Conservation (phyloP, 2,329 filamentous ascomycete species). For the Ilyonectria robusta region DNA sequence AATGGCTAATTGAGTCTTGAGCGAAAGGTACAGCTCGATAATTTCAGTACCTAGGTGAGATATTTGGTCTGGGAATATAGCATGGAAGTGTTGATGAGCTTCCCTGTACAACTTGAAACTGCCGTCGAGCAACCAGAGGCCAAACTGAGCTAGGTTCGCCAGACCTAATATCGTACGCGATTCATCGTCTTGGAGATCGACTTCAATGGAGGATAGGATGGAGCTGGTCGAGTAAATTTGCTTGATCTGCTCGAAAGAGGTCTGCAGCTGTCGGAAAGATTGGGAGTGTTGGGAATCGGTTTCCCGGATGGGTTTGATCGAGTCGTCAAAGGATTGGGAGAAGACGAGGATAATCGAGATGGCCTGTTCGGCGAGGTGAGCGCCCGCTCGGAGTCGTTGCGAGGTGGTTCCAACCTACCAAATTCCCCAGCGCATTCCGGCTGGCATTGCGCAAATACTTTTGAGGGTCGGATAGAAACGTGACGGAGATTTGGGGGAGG, state of each 20-base stretch:
- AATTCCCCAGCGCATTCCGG: constrained; percentile 57
- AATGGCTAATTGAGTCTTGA: constrained; percentile 68
- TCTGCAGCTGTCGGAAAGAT: constrained; percentile 51
- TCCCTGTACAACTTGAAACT: constrained; percentile 57
- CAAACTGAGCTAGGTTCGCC: constrained; percentile 65
- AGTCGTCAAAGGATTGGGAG: constrained; percentile 56
- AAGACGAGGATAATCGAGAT: constrained; percentile 57
- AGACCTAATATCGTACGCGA: constrained; percentile 58
- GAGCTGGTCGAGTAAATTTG: constrained; percentile 52
- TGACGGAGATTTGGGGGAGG: constrained; percentile 45
- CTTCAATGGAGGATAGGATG: constrained; percentile 53
- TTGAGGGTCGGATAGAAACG: constrained; percentile 55
- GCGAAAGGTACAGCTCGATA: constrained; percentile 60
- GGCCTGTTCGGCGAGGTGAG: constrained; percentile 49
- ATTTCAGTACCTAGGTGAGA: constrained; percentile 61
- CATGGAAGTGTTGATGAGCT: constrained; percentile 62
- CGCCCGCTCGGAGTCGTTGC: constrained; percentile 22
- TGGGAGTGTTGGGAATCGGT: constrained; percentile 52
- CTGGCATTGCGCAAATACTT: constrained; percentile 57
- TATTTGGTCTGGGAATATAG: constrained; percentile 60
- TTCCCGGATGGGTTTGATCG: constrained; percentile 52
- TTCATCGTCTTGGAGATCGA: constrained; percentile 52
- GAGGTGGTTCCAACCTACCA: constrained; percentile 52
- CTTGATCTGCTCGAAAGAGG: constrained; percentile 52
- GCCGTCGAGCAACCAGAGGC: constrained; percentile 56